These are phyloP conservation scores for Metschnikowia chrysomelidarum DNA, from an alignment of 805 yeast genomes.

Conservation along the genomic window DNA sequence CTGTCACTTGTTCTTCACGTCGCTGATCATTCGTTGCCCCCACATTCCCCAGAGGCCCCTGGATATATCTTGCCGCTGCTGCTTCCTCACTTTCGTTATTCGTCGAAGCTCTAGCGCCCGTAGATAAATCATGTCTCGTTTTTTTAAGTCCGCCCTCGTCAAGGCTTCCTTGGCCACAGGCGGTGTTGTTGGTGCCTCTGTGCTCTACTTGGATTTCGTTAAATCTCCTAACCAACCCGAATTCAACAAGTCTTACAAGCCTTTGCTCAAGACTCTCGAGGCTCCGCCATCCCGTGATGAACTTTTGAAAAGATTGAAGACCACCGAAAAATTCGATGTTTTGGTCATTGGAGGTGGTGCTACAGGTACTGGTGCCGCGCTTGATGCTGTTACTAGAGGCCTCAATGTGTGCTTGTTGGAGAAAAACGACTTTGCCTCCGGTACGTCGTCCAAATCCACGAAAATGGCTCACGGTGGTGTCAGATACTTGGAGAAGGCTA, in stretches of 20 bases:
- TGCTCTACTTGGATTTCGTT: slow-evolving; percentile 41
- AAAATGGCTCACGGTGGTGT: slow-evolving; percentile 99
- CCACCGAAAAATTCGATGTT: slow-evolving; percentile 63
- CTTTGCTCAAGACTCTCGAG: slow-evolving; percentile 44
- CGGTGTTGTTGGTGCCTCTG: slow-evolving; percentile 35
- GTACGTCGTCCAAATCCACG: slow-evolving; percentile 91
- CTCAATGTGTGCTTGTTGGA: slow-evolving; percentile 85
- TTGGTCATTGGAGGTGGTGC: slow-evolving; percentile 95
- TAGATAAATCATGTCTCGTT: slow-evolving; percentile 17
- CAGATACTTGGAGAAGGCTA: slow-evolving; percentile 90
- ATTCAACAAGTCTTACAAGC: slow-evolving; percentile 31
- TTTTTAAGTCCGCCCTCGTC: slow-evolving; percentile 24
- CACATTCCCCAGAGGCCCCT: slow-evolving; percentile 1
- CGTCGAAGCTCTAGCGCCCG: slow-evolving; percentile 1
- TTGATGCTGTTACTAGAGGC: slow-evolving; percentile 90
- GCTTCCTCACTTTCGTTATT: too few relatives aligned
- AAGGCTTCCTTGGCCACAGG: slow-evolving; percentile 32
- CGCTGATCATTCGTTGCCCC: slow-evolving; percentile 2
- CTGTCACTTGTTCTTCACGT: slow-evolving; percentile 1
- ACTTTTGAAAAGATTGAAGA: slow-evolving; percentile 37
- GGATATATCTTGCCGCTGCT: neutral
- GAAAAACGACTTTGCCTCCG: slow-evolving; percentile 85
- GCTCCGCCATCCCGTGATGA: slow-evolving; percentile 58
- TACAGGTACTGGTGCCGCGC: slow-evolving; percentile 88
- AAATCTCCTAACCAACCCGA: slow-evolving; percentile 30